Base-by-base conservation (phyloP, 148 eudicot species). In the Rhododendron henanense region DNA sequence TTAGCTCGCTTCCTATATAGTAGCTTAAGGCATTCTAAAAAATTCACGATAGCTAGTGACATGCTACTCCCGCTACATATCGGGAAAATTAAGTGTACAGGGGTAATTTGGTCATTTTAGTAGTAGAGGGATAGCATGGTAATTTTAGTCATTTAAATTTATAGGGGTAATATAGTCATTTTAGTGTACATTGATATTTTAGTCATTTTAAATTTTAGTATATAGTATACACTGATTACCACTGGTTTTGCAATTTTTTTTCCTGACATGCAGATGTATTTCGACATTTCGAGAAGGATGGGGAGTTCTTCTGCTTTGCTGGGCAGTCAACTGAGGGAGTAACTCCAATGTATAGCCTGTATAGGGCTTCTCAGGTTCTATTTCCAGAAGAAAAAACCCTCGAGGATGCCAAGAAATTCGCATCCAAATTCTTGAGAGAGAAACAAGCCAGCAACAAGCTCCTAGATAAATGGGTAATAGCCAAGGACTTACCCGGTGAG, bases 401-500 rank as follows among this genome's bases (percentile, higher is more conserved):
- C 10, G 90, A 92, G 65, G 91, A 93, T 55, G 97, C 94, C 78
- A 88, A 78, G 35, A 50, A 41, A 4, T 94, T 91, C 84, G 86
- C 95, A 0, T 88, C 67, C 82, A 84, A 88, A 6, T 93, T 87
- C 28, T 81, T 93, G 61, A 74, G 81, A 79, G 81, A 92, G 59
- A 92, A 85, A 63, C 90, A 85, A 82, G 90, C 88, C 69, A 86
- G 84, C 23, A 88, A 92, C 59, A 76, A 92, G 48, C 90, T 93
- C 44, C 44, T 88, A 7, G 96, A 93, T 87, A 93, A 94, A 83
- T 94, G 95, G 96, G 75, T 91, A 69, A 92, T 94, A 75, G 6
- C 91, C 76, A 93, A 94, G 79, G 92, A 93, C 83, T 69, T 92
- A 0, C 88, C 95, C 5, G 92, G 92, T 0, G 97, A 94, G 97